Evolutionary conservation across 2,329 filamentous ascomycete genomes (phyloP).

Genomic region (Verticillium albo-atrum): DNA sequence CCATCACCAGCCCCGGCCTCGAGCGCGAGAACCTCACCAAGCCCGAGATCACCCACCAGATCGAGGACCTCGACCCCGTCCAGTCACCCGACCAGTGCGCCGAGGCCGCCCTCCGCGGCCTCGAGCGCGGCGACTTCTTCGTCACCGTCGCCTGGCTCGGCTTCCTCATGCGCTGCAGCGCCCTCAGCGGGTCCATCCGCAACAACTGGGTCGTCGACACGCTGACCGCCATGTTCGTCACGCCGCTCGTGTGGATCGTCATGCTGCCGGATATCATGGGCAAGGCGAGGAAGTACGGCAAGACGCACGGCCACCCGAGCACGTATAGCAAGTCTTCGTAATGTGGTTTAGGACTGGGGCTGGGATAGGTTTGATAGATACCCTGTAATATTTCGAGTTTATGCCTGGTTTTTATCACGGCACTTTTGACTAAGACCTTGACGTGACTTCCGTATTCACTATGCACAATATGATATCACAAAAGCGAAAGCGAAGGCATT

Average conservation of each 20-base stretch:
- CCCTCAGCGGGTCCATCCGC: constrained; percentile 49
- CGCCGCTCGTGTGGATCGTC: constrained; percentile 54
- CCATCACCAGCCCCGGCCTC: constrained; percentile 72
- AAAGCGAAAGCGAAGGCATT: no score
- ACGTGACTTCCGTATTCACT: no score
- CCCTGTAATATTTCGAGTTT: no score
- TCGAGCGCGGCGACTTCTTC: constrained; percentile 78
- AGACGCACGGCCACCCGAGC: constrained; percentile 54
- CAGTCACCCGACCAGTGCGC: constrained; percentile 80
- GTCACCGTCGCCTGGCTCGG: constrained; percentile 73
- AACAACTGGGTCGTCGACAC: constrained; percentile 59
- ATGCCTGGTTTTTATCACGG: no score
- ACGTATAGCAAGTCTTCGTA: constrained; percentile 31
- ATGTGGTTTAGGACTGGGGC: not conserved
- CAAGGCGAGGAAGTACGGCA: constrained; percentile 52
- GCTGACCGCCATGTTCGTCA: constrained; percentile 44
- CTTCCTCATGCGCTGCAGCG: constrained; percentile 61
- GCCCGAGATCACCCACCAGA: constrained; percentile 69
- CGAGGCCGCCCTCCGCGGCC: constrained; percentile 58
- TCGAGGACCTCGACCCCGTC: constrained; percentile 79
- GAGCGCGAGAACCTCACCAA: constrained; percentile 74
- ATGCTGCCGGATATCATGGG: constrained; percentile 50
- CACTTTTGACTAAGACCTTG: no score
- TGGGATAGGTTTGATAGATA: not conserved
- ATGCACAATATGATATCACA: no score